Percentiles rank a stretch among this genome's conserved stretches.
Conservation (phyloP, 208 protist genomes). For the Naegleria lovaniensis region DNA sequence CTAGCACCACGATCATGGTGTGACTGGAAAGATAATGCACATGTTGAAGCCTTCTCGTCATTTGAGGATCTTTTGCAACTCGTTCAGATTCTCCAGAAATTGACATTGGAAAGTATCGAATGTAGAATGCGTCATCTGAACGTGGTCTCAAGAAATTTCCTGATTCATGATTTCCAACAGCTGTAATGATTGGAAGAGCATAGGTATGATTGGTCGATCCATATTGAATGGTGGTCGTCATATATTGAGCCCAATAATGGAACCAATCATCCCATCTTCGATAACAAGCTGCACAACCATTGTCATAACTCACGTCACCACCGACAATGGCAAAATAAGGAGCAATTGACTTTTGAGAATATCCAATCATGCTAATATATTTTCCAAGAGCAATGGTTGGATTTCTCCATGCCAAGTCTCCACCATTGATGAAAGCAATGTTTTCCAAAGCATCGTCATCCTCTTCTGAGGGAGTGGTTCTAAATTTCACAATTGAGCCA, state of each 20-base stretch:
- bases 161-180: slow-evolving; percentile 3
- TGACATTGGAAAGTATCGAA: neutral
- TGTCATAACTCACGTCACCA: neutral
- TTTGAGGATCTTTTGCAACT: neutral
- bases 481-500: neutral
- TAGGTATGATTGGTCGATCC: neutral
- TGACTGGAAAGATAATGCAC: neutral
- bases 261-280: slow-evolving; percentile 11
- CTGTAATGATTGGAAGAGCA: slow-evolving; percentile 3
- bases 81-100: neutral
- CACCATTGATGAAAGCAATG: neutral
- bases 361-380: neutral
- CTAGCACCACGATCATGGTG: neutral
- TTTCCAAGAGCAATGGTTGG: neutral
- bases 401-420: neutral
- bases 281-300: neutral
- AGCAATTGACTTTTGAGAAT: neutral
- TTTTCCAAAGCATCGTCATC: neutral
- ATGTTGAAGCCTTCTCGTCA: neutral
- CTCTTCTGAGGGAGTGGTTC: neutral
- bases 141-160: neutral
- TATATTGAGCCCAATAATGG: neutral
- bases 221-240: neutral
- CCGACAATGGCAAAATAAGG: neutral
- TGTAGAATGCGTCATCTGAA: neutral